Evolutionary conservation across 176 grass and related monocot genomes (phyloP).

Genomic region (Phoenix roebelenii): DNA sequence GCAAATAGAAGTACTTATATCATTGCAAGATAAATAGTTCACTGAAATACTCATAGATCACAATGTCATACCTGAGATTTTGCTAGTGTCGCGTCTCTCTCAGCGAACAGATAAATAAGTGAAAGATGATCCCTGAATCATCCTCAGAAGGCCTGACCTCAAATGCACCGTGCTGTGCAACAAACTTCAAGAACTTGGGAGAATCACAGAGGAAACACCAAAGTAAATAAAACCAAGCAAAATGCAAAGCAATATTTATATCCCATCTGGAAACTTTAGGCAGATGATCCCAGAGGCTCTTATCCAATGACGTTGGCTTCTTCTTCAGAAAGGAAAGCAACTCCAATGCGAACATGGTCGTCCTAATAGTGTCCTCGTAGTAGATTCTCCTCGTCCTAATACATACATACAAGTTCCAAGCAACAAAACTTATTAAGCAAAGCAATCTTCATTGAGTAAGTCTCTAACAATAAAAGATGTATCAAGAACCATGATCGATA

Average conservation of each 20-base stretch:
- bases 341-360: slow-evolving; percentile 39
- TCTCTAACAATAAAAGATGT: too few species aligned
- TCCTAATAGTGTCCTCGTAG: slow-evolving; percentile 32
- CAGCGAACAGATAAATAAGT: slow-evolving; percentile 48
- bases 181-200: slow-evolving; percentile 10
- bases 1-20: too few species aligned
- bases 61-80: slow-evolving; percentile 48
- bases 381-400: slow-evolving; percentile 32
- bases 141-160: slow-evolving; percentile 50
- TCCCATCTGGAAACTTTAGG: slow-evolving; percentile 42
- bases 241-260: background rate
- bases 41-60: background rate
- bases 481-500: too few species aligned
- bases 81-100: slow-evolving; percentile 39
- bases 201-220: background rate
- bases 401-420: slow-evolving; percentile 39
- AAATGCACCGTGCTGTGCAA: slow-evolving; percentile 54
- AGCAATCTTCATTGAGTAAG: too few species aligned
- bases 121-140: slow-evolving; percentile 50
- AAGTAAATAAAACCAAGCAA: slow-evolving; percentile 9
- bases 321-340: slow-evolving; percentile 64
- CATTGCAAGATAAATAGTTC: background rate
- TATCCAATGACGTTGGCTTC: slow-evolving; percentile 47
- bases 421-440: too few species aligned
- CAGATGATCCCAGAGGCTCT: slow-evolving; percentile 56